Evolutionary conservation across 2,329 filamentous ascomycete species (phyloP).

Genomic region (Sodiomyces alkalinus): DNA sequence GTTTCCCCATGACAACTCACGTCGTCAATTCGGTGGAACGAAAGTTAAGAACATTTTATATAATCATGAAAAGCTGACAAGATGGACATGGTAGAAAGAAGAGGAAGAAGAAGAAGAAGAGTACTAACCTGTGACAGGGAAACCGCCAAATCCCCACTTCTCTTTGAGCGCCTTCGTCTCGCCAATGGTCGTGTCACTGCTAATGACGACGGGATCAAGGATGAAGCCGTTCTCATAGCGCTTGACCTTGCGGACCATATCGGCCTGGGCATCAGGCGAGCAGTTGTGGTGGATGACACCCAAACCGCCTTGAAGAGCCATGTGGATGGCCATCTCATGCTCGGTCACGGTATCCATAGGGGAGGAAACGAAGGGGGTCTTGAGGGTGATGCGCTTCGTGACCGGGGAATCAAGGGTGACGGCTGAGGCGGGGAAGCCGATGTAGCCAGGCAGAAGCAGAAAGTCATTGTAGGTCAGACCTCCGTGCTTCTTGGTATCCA

Average conservation of each 20-base stretch:
- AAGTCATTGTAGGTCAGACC: conserved; percentile 99
- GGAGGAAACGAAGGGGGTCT: conserved; percentile 92
- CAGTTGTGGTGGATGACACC: conserved; percentile 99
- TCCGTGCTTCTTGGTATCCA: conserved; percentile 83
- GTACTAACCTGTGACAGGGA: conserved; percentile 89
- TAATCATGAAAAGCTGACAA: conserved; percentile 53
- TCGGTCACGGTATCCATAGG: conserved; percentile 99
- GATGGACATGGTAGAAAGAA: conserved; percentile 6
- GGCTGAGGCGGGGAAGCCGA: conserved; percentile 87
- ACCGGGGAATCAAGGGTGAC: conserved; percentile 81
- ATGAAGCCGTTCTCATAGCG: conserved; percentile 99
- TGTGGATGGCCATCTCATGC: conserved; percentile 98
- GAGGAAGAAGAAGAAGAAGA: conserved; percentile 7
- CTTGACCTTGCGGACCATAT: conserved; percentile 99
- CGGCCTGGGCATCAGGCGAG: conserved; percentile 89
- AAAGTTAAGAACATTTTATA: conserved; percentile 88
- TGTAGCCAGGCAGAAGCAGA: conserved; percentile 89
- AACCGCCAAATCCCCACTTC: conserved; percentile 97
- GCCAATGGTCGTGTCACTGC: conserved; percentile 70
- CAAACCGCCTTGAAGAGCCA: conserved; percentile 73
- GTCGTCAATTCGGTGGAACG: conserved; percentile 95
- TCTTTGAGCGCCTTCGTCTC: conserved; percentile 89
- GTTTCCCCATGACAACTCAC: conserved; percentile 67
- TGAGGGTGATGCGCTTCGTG: conserved; percentile 89
- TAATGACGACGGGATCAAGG: conserved; percentile 84